A percentile compares a stretch with the other conserved stretches of the same genome.
phyloP scores from a whole-genome alignment of 2,329 filamentous ascomycete species.

The Neopestalotiopsis clavispora region DNA sequence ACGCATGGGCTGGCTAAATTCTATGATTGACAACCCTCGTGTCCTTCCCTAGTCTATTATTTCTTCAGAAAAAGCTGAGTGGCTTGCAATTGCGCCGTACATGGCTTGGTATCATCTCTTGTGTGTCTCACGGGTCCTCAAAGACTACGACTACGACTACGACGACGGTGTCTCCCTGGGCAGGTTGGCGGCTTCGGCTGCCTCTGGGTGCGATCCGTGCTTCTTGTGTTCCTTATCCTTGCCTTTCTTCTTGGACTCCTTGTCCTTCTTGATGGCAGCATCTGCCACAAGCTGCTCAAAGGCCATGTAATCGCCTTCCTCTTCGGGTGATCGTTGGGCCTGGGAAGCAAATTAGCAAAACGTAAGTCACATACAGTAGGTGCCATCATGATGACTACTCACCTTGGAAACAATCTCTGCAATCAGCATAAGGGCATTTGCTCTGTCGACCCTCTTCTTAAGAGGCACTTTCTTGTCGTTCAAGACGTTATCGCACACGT shows the following conservation, averaged over 20 bases:
- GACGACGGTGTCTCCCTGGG: constrained; percentile 26
- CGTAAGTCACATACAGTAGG: background rate
- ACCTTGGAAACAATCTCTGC: constrained; percentile 91
- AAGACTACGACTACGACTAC: constrained; percentile 7
- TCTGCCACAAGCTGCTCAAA: constrained; percentile 98
- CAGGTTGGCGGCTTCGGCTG: constrained; percentile 23
- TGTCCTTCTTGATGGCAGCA: constrained; percentile 92
- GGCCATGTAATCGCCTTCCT: constrained; percentile 98
- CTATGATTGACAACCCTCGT: background rate
- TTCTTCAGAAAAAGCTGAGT: background rate
- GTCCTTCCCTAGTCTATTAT: constrained; percentile 1
- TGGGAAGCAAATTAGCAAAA: constrained; percentile 40
- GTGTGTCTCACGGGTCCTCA: background rate
- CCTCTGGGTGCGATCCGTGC: constrained; percentile 26
- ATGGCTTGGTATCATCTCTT: constrained; percentile 7
- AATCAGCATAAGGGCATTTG: constrained; percentile 85
- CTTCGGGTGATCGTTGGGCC: constrained; percentile 88
- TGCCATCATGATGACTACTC: constrained; percentile 28
- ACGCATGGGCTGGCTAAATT: background rate
- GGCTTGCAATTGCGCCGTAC: background rate
- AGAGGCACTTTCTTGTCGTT: constrained; percentile 79
- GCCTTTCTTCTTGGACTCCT: constrained; percentile 73
- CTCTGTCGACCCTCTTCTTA: constrained; percentile 86
- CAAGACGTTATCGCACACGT: constrained; percentile 90
- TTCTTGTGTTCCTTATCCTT: constrained; percentile 59